These are phyloP conservation scores for Eleusine indica DNA, from an alignment of 176 grass and related monocot genomes.

Conservation along the genomic window DNA sequence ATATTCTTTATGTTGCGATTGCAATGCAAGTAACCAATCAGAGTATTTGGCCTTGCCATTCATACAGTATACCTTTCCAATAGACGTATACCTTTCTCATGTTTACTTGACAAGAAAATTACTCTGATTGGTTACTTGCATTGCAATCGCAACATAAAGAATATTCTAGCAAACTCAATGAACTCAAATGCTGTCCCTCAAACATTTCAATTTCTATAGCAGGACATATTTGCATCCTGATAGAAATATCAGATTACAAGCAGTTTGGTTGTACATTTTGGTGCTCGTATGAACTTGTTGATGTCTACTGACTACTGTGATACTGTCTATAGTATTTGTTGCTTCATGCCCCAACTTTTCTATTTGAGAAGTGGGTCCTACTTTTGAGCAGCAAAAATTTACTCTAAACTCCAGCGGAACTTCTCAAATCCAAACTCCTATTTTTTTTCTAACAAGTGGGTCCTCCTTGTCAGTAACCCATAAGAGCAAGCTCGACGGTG, in stretches of 20 bases:
- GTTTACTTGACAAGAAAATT: too few species aligned
- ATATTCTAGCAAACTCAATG: background rate
- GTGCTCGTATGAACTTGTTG: background rate
- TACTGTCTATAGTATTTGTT: background rate
- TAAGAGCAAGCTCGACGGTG: too few species aligned
- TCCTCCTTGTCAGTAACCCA: too few species aligned
- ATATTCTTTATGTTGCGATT: background rate
- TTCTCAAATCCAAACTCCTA: too few species aligned
- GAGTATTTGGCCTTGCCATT: background rate
- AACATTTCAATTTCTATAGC: background rate
- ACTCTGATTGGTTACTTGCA: background rate
- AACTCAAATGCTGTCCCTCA: background rate
- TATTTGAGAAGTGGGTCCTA: too few species aligned
- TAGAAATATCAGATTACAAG: background rate
- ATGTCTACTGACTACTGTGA: too few species aligned
- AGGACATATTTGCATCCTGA: background rate
- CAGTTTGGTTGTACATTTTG: background rate
- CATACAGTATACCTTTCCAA: background rate
- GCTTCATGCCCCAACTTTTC: background rate
- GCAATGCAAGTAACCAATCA: background rate
- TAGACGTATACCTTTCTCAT: background rate
- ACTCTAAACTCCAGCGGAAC: too few species aligned
- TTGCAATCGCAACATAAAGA: background rate
- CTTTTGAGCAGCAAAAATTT: too few species aligned
- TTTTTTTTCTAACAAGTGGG: too few species aligned